Evolutionary conservation across 495 filamentous ascomycete genomes (phyloP).

Genomic region (Jackrogersella minutella): DNA sequence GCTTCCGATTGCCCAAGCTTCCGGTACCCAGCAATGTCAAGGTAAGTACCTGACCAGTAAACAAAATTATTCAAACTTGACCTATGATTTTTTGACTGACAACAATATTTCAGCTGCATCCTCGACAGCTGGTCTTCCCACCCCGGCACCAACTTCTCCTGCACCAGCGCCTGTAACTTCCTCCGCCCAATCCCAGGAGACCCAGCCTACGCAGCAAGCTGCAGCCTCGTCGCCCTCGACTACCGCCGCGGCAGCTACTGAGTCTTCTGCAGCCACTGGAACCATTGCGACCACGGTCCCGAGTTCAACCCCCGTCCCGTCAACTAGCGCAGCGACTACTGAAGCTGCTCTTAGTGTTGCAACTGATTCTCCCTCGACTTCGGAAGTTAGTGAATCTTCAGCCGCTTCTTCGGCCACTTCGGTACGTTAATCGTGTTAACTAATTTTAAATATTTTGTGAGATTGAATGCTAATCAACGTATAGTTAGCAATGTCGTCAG

Average conservation of each 20-base stretch:
- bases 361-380: conserved; percentile 3
- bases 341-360: conserved; percentile 15
- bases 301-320: conserved; percentile 7
- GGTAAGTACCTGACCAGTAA: conserved; percentile 40
- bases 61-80: neutral
- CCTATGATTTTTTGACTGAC: conserved; percentile 1
- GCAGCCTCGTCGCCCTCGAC: neutral
- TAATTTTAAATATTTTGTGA: neutral
- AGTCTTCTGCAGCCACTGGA: neutral
- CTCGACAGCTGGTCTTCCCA: conserved; percentile 17
- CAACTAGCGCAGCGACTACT: conserved; percentile 13
- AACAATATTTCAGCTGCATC: conserved; percentile 26
- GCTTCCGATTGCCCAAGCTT: conserved; percentile 32
- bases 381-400: conserved; percentile 13
- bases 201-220: neutral
- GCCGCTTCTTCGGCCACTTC: conserved; percentile 10
- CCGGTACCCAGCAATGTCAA: conserved; percentile 43
- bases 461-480: conserved; percentile 11
- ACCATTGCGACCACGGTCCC: conserved; percentile 11
- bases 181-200: neutral
- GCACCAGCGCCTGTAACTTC: neutral
- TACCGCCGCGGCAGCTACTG: neutral
- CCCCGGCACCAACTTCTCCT: conserved; percentile 1
- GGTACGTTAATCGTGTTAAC: conserved; percentile 8
- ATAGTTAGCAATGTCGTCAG: conserved; percentile 15